A percentile compares a stretch with the other conserved stretches of the same genome.
Evolutionary conservation across 495 filamentous ascomycete genomes (phyloP).

Genomic region (Penicillium antarcticum): DNA sequence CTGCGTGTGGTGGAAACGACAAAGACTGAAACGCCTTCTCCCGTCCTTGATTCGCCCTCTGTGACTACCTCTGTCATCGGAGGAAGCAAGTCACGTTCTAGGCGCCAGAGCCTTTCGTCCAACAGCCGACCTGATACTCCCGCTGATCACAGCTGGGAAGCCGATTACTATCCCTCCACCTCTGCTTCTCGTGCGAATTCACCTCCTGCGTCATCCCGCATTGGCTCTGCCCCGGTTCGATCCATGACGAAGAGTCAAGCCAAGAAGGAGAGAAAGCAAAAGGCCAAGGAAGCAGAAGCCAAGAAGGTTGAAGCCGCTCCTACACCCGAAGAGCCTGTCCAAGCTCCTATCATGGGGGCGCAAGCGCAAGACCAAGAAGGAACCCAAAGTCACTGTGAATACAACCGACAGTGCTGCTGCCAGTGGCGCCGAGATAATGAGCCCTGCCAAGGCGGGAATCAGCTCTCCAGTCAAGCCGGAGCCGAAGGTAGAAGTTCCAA

Average conservation of each 20-base stretch:
- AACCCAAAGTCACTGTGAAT: conserved; percentile 35
- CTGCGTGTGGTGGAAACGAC: conserved; percentile 70
- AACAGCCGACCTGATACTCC: conserved; percentile 74
- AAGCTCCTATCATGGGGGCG: conserved; percentile 81
- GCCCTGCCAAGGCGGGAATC: conserved; percentile 28
- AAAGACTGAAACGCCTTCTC: conserved; percentile 59
- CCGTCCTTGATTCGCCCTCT: conserved; percentile 33
- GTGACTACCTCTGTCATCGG: conserved; percentile 36
- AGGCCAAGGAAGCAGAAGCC: conserved; percentile 61
- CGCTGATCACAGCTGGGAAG: conserved; percentile 74
- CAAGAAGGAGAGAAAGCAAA: conserved; percentile 76
- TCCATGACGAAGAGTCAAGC: conserved; percentile 85
- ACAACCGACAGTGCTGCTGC: conserved; percentile 39
- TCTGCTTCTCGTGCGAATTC: conserved; percentile 84
- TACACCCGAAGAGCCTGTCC: conserved; percentile 57
- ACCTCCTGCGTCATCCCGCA: conserved; percentile 68
- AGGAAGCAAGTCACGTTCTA: conserved; percentile 45
- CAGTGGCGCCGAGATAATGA: conserved; percentile 24
- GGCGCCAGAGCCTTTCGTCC: conserved; percentile 58
- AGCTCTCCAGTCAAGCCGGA: conserved; percentile 27
- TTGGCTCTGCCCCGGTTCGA: conserved; percentile 74
- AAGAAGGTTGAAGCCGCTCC: conserved; percentile 53
- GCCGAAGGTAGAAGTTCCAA: conserved; percentile 20
- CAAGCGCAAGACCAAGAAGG: conserved; percentile 91
- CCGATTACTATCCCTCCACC: conserved; percentile 69